Base-by-base conservation (phyloP, 805 yeast species). In the Barnettozyma vustinii region DNA sequence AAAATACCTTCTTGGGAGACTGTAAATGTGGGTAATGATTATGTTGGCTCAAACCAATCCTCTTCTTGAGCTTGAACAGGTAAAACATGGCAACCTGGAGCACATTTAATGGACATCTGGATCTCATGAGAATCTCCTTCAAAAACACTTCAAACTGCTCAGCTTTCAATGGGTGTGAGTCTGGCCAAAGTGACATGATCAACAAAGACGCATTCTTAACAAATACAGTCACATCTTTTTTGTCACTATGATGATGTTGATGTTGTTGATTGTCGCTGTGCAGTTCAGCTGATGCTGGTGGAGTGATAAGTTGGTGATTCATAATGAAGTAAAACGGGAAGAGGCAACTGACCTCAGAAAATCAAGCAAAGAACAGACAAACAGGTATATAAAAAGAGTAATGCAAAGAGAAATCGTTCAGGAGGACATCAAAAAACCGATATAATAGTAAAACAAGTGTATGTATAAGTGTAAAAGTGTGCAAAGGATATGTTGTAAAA, bases 11-110 rank as follows among this genome's bases (percentile, higher is more conserved):
- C 56, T 86, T 81, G 8, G 89, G 83, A 58, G 86, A 82, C 19
- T 41, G 36, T 7, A 56, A 40, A 20, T 35, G 36, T 21, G 10
- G 44, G 23, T 7, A 9, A 6, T 36, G 10, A 30, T 15, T 12
- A 51, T 56, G 47, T 6, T 15, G 4, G 30, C 13, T 39, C 42
- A 23, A 21, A 6, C n/a, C 23, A 10, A 62, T 55, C 37, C 55
- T 45, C 13, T 69, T 62, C 47, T 69, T 63, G 41, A 84, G 56
- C 50, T 76, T 76, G 54, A 74, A 65, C n/a, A 86, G 56, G 62
- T 87, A 87, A 63, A 72, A 84, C 49, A 87, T 69, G 5, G 89
- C 77, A 40, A 84, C 74, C 56, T 83, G 88, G 51, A 87, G 73
- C 2, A 84, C 75, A 37, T 80, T 73, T 51, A 76, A 73, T 15